A percentile compares a stretch with the other conserved stretches of the same genome.
These are phyloP conservation scores for Takashimella koratensis DNA, from an alignment of 1,284 basidiomycete genomes.

Conservation along the genomic window DNA sequence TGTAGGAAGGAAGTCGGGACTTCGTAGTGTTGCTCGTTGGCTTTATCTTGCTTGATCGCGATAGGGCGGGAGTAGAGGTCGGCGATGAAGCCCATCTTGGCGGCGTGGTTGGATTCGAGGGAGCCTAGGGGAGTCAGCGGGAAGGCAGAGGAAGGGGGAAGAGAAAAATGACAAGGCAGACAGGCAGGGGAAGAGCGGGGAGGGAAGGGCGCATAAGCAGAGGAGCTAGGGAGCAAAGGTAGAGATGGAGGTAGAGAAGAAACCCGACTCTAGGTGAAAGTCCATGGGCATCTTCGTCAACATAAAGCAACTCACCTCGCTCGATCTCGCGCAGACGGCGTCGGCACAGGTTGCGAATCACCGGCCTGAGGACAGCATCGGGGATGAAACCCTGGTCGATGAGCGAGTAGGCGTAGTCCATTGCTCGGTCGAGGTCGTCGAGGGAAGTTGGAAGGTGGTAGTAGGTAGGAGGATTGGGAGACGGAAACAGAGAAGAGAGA, in stretches of 20 bases:
- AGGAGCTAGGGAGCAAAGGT: neutral
- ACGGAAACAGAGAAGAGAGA: too few species aligned
- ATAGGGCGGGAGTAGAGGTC: slow-evolving; percentile 53
- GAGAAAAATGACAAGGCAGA: neutral
- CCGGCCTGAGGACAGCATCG: slow-evolving; percentile 60
- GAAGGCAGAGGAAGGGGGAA: neutral
- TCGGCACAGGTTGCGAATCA: slow-evolving; percentile 60
- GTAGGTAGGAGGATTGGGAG: too few species aligned
- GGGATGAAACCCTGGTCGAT: slow-evolving; percentile 53
- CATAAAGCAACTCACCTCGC: slow-evolving; percentile 31
- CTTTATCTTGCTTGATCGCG: slow-evolving; percentile 65
- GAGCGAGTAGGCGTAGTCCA: slow-evolving; percentile 36
- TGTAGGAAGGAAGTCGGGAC: slow-evolving; percentile 66
- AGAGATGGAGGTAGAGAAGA: neutral
- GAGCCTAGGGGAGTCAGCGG: slow-evolving; percentile 47
- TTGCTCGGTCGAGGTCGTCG: slow-evolving; percentile 4
- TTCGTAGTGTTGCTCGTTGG: slow-evolving; percentile 77
- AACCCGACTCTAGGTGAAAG: neutral
- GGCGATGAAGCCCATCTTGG: slow-evolving; percentile 58
- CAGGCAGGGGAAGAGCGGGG: neutral
- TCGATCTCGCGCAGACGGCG: slow-evolving; percentile 63
- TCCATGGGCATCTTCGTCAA: neutral
- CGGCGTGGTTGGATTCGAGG: slow-evolving; percentile 61
- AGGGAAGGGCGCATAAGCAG: too few species aligned
- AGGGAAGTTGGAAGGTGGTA: slow-evolving; percentile 2